Percentiles rank a stretch among this genome's conserved stretches.
Conservation (phyloP, 1,284 basidiomycete genomes). For the Irpex rosettiformis region DNA sequence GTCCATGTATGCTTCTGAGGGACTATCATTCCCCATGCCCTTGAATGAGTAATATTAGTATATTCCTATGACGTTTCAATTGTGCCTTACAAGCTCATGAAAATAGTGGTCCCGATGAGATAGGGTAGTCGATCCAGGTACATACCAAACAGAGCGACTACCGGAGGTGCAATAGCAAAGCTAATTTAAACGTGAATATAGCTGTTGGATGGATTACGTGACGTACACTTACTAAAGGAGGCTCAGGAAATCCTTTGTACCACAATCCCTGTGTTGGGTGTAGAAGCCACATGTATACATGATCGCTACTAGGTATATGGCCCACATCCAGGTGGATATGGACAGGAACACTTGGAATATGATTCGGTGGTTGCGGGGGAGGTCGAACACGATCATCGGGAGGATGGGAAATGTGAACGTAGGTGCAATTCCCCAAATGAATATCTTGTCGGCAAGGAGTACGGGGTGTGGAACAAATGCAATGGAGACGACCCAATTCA, state of each 20-base stretch:
- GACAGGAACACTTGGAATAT: conserved; percentile 60
- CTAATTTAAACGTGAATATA: conserved; percentile 22
- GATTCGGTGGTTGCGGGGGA: conserved; percentile 55
- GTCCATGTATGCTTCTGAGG: conserved; percentile 48
- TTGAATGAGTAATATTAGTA: conserved; percentile 21
- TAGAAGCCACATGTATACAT: conserved; percentile 64
- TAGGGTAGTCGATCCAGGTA: conserved; percentile 68
- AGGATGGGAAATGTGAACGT: conserved; percentile 37
- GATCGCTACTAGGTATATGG: conserved; percentile 45
- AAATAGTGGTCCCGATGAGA: conserved; percentile 51
- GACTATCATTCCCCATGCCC: conserved; percentile 51
- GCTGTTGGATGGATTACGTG: neutral
- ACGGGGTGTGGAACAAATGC: conserved; percentile 48
- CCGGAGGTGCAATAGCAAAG: conserved; percentile 62
- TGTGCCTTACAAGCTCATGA: conserved; percentile 55
- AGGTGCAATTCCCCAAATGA: conserved; percentile 55
- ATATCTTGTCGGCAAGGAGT: conserved; percentile 51
- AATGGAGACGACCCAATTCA: conserved; percentile 67
- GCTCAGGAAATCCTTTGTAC: conserved; percentile 54
- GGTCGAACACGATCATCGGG: conserved; percentile 64
- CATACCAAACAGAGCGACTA: conserved; percentile 75
- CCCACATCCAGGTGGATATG: conserved; percentile 56
- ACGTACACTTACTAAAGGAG: conserved; percentile 60
- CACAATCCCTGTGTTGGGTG: conserved; percentile 32
- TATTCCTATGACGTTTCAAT: neutral